Conservation (phyloP, 305 asterid species). For the Andrographis paniculata region DNA sequence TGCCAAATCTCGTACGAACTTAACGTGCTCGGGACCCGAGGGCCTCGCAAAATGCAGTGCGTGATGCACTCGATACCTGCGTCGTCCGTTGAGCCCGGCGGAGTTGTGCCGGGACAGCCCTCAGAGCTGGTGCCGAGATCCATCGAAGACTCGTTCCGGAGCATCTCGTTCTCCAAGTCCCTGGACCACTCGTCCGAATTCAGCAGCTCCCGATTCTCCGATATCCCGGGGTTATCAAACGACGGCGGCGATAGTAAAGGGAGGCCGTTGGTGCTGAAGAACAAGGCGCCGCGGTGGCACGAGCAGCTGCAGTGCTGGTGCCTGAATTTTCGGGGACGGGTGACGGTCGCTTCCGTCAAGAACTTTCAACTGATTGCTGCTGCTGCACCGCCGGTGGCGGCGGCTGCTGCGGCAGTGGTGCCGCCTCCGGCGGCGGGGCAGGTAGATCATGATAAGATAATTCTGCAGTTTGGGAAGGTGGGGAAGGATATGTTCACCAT, state of each 20-base stretch:
- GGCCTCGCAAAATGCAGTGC: slow-evolving; percentile 88
- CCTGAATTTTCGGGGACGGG: slow-evolving; percentile 79
- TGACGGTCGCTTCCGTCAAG: slow-evolving; percentile 90
- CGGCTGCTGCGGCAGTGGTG: neutral
- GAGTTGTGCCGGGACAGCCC: slow-evolving; percentile 60
- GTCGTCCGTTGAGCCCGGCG: slow-evolving; percentile 70
- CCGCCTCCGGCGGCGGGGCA: slow-evolving; percentile 1
- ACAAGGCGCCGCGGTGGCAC: slow-evolving; percentile 95
- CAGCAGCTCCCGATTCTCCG: slow-evolving; percentile 68
- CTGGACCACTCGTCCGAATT: slow-evolving; percentile 67
- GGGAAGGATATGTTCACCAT: slow-evolving; percentile 88
- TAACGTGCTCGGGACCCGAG: slow-evolving; percentile 88
- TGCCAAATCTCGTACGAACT: slow-evolving; percentile 73
- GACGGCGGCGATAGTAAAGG: slow-evolving; percentile 37
- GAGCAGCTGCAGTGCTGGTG: slow-evolving; percentile 96
- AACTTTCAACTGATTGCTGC: slow-evolving; percentile 70
- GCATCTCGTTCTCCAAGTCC: slow-evolving; percentile 71
- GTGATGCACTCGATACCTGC: slow-evolving; percentile 73
- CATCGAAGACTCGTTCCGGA: slow-evolving; percentile 80
- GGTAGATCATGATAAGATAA: slow-evolving; percentile 67
- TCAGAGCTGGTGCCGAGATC: slow-evolving; percentile 67
- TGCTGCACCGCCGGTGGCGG: neutral
- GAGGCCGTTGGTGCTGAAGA: slow-evolving; percentile 70
- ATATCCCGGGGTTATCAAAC: slow-evolving; percentile 29
- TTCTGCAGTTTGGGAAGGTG: slow-evolving; percentile 85